Evolutionary conservation across 257 asterid genomes (phyloP).

Genomic region (Primulina tabacum): DNA sequence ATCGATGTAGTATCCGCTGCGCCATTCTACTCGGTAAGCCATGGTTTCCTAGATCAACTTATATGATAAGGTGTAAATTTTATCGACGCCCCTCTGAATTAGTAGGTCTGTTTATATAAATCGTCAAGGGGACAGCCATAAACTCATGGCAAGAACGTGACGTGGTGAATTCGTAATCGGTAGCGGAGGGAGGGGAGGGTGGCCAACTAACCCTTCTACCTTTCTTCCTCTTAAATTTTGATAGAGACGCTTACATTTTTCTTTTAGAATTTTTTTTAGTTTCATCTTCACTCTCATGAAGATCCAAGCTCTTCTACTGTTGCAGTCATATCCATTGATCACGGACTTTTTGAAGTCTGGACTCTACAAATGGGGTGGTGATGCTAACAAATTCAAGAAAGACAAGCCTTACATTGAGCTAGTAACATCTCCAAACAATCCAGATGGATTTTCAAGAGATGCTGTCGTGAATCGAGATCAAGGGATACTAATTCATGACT

Average conservation of each 20-base stretch:
- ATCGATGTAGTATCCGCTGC: conserved; percentile 82
- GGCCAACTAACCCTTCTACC: no score
- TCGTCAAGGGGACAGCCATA: no score
- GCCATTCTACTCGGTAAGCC: conserved; percentile 84
- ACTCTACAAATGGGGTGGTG: conserved; percentile 84
- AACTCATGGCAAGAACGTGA: no score
- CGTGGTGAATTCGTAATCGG: no score
- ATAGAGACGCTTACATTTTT: no score
- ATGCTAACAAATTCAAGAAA: conserved; percentile 51
- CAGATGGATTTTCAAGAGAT: conserved; percentile 72
- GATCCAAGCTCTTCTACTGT: neutral
- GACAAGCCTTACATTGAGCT: conserved; percentile 72
- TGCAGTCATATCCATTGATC: conserved; percentile 86
- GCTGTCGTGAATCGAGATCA: conserved; percentile 58
- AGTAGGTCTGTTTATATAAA: no score
- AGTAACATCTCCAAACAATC: conserved; percentile 91
- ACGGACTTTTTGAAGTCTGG: conserved; percentile 81
- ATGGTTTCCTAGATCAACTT: neutral
- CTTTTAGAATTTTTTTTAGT: neutral
- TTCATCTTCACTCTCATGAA: neutral
- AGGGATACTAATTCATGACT: conserved; percentile 69
- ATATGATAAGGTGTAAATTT: no score
- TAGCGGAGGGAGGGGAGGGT: no score
- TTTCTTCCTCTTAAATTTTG: no score
- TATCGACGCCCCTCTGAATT: no score